These are phyloP conservation scores for Arabidopsis arenosa DNA, from an alignment of 345 rosid species.

Conservation along the genomic window DNA sequence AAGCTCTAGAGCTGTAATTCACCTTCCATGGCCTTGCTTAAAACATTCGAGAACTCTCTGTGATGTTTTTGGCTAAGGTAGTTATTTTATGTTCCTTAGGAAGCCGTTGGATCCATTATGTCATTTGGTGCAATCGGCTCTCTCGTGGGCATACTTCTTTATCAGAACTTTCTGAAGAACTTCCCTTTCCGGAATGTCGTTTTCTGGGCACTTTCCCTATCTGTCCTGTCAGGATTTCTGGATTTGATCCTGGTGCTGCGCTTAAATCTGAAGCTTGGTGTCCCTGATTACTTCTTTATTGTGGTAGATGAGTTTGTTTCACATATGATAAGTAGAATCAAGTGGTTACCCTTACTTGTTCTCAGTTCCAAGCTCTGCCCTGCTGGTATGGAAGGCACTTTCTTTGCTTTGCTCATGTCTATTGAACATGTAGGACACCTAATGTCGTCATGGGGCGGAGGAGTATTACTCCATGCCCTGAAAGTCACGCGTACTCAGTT, in stretches of 20 bases:
- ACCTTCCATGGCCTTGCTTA: neutral
- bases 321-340: conserved; percentile 61
- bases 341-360: conserved; percentile 79
- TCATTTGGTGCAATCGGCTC: conserved; percentile 74
- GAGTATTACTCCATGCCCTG: conserved; percentile 59
- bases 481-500: conserved; percentile 66
- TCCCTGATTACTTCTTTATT: conserved; percentile 71
- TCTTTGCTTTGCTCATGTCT: conserved; percentile 81
- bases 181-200: conserved; percentile 59
- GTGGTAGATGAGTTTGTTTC: conserved; percentile 66
- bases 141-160: conserved; percentile 65
- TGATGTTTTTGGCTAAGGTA: neutral
- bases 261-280: conserved; percentile 61
- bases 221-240: conserved; percentile 65
- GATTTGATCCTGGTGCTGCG: conserved; percentile 70
- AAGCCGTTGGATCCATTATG: conserved; percentile 65
- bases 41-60: neutral
- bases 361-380: conserved; percentile 82
- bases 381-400: conserved; percentile 76
- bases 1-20: neutral
- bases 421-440: conserved; percentile 66
- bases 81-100: conserved; percentile 50
- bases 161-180: conserved; percentile 63
- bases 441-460: conserved; percentile 68
- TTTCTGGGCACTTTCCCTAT: conserved; percentile 69